phyloP scores from a whole-genome alignment of 768 basidiomycete genomes.

The Chalciporus piperatus region DNA sequence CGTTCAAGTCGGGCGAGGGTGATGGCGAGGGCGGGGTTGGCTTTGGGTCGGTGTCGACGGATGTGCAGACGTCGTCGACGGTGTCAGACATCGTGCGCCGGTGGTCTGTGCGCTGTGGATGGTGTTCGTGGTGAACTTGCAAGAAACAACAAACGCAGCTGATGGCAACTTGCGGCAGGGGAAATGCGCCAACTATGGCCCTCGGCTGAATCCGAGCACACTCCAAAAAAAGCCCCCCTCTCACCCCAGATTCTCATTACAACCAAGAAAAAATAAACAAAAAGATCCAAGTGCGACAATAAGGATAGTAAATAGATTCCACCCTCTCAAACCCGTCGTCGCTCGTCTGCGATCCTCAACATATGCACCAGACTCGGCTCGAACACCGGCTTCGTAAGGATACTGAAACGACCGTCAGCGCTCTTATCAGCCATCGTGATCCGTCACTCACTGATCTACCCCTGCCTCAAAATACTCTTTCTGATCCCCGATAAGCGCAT shows the following conservation, averaged over 20 bases:
- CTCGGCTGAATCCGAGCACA: slow-evolving; percentile 34
- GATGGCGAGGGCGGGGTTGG: slow-evolving; percentile 30
- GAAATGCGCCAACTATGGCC: slow-evolving; percentile 14
- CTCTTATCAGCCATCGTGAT: too few species aligned
- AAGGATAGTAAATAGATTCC: neutral
- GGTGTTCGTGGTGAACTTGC: slow-evolving; percentile 21
- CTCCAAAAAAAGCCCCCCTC: slow-evolving; percentile 23
- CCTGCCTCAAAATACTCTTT: slow-evolving; percentile 74
- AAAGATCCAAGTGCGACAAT: neutral
- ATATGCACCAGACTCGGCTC: slow-evolving; percentile 50
- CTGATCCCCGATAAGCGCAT: slow-evolving; percentile 60
- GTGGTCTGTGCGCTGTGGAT: slow-evolving; percentile 32
- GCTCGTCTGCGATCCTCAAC: slow-evolving; percentile 42
- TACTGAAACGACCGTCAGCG: slow-evolving; percentile 37
- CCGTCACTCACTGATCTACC: slow-evolving; percentile 59
- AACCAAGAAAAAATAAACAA: neutral
- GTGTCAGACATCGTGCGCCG: slow-evolving; percentile 27
- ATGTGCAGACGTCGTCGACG: slow-evolving; percentile 16
- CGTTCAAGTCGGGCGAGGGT: slow-evolving; percentile 44
- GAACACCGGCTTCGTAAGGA: slow-evolving; percentile 76
- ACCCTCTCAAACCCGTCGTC: slow-evolving; percentile 22
- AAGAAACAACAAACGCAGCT: slow-evolving; percentile 32
- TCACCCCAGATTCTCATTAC: slow-evolving; percentile 6
- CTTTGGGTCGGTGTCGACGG: slow-evolving; percentile 18
- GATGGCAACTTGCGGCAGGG: slow-evolving; percentile 31